Evolutionary conservation across 73 alveolate species (phyloP).

Genomic region (Durusdinium trenchii): DNA sequence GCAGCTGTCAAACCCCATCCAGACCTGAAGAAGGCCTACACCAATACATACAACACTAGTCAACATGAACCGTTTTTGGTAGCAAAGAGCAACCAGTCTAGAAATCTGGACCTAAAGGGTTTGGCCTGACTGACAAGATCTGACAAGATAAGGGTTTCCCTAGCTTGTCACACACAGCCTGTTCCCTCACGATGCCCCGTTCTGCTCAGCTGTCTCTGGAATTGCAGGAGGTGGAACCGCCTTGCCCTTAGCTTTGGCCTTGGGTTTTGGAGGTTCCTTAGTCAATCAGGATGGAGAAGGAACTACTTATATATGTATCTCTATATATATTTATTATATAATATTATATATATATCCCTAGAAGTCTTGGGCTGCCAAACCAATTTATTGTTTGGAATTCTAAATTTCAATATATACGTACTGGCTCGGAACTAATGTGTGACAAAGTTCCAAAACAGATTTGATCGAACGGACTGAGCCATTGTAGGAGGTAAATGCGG

Average conservation of each 20-base stretch:
- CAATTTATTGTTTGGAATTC: not conserved
- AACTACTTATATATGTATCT: not conserved
- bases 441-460: not conserved
- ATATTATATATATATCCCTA: no score
- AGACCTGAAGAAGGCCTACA: not conserved
- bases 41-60: no score
- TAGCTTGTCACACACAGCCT: not conserved
- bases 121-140: not conserved
- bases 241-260: not conserved
- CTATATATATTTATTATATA: not conserved
- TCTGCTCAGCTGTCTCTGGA: not conserved
- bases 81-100: no score
- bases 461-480: not conserved
- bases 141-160: not conserved
- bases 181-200: not conserved
- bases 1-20: not conserved
- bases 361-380: not conserved
- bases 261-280: conserved; percentile 18
- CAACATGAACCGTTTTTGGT: no score
- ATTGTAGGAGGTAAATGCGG: not conserved
- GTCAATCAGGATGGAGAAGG: not conserved
- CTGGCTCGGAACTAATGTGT: not conserved
- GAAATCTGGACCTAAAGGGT: not conserved
- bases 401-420: not conserved
- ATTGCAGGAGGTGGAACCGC: not conserved